Evolutionary conservation across 306 rosid species (phyloP).

Genomic region (Ammopiptanthus mongolicus): DNA sequence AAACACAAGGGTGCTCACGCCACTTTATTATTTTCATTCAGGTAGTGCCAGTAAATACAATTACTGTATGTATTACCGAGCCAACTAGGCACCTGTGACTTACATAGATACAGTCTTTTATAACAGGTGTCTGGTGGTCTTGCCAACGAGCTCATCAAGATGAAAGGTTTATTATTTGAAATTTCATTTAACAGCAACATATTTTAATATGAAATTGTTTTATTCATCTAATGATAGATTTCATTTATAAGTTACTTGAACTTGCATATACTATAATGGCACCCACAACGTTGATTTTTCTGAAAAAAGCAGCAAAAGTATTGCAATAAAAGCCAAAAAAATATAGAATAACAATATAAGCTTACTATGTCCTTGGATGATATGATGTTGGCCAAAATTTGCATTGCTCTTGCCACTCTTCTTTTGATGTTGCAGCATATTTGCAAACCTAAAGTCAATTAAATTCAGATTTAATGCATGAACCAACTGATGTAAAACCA

Average conservation of each 20-base stretch:
- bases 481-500: neutral
- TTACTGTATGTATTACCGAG: neutral
- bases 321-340: neutral
- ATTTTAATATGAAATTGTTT: neutral
- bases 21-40: neutral
- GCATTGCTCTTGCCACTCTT: slow-evolving; percentile 98
- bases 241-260: neutral
- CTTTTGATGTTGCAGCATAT: slow-evolving; percentile 74
- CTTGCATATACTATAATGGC: neutral
- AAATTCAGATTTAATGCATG: slow-evolving; percentile 7
- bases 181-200: neutral
- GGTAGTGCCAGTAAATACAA: neutral
- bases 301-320: neutral
- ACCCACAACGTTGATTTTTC: neutral
- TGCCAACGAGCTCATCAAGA: neutral
- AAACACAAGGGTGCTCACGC: neutral
- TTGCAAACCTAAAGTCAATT: slow-evolving; percentile 60
- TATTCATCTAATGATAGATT: neutral
- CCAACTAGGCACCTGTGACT: neutral
- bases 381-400: slow-evolving; percentile 96
- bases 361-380: slow-evolving; percentile 91
- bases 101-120: neutral
- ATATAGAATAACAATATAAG: slow-evolving; percentile 1
- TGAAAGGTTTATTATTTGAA: neutral
- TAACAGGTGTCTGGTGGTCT: neutral